These are phyloP conservation scores for Thuidium tamariscinum DNA, from an alignment of 225 moss, liverwort and hornwort species.

Conservation along the genomic window DNA sequence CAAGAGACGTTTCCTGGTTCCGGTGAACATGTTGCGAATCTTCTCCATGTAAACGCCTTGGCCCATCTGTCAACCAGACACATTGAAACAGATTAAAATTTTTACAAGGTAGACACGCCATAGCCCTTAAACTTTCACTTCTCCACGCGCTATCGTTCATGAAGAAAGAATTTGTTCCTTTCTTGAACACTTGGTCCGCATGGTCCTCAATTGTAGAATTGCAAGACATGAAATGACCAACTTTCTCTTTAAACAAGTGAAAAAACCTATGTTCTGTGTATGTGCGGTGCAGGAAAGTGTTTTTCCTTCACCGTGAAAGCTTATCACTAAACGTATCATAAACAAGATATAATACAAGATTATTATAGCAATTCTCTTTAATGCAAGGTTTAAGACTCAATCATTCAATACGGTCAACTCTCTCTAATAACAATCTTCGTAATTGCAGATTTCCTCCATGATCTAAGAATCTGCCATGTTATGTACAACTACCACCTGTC, in stretches of 20 bases:
- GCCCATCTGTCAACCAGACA: constrained; percentile 41
- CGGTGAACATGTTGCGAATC: constrained; percentile 44
- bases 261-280: neutral
- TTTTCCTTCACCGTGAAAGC: neutral
- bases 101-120: neutral
- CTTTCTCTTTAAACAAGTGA: neutral
- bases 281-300: neutral
- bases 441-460: neutral
- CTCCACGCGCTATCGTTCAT: neutral
- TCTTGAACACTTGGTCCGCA: neutral
- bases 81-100: neutral
- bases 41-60: constrained; percentile 61
- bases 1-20: constrained; percentile 55
- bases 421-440: neutral
- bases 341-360: neutral
- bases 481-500: neutral
- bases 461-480: neutral
- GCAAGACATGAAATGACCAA: neutral
- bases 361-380: neutral
- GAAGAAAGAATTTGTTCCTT: neutral
- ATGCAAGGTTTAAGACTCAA: neutral
- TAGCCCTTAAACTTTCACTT: neutral
- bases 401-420: neutral
- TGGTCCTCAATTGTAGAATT: neutral
- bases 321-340: neutral